Evolutionary conservation across 345 rosid genomes (phyloP).

Genomic region (Toxicodendron radicans): DNA sequence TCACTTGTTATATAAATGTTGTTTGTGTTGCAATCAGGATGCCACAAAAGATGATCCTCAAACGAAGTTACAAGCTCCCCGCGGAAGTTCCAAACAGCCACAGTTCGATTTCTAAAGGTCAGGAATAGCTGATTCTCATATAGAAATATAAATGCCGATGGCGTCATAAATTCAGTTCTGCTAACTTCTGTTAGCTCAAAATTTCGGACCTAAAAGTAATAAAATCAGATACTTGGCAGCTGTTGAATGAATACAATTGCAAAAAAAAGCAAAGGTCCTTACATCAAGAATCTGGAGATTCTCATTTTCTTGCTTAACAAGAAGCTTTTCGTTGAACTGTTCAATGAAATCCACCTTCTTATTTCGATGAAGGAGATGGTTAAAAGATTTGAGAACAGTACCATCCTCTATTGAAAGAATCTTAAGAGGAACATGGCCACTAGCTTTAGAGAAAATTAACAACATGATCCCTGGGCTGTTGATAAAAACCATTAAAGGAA

Average conservation of each 20-base stretch:
- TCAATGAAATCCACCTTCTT: slow-evolving; percentile 66
- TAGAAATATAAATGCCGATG: slow-evolving; percentile 58
- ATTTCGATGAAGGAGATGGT: slow-evolving; percentile 59
- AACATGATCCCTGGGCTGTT: slow-evolving; percentile 64
- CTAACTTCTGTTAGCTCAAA: slow-evolving; percentile 51
- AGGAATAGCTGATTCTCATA: slow-evolving; percentile 59
- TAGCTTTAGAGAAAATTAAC: slow-evolving; percentile 43
- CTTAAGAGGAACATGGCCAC: slow-evolving; percentile 52
- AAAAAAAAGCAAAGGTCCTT: slow-evolving; percentile 24
- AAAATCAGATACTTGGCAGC: slow-evolving; percentile 17
- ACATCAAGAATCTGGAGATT: slow-evolving; percentile 69
- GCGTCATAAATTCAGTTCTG: slow-evolving; percentile 52
- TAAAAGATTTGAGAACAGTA: slow-evolving; percentile 54
- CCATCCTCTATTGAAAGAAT: slow-evolving; percentile 63
- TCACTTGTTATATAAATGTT: slow-evolving; percentile 74
- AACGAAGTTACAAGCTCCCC: slow-evolving; percentile 64
- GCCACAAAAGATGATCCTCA: slow-evolving; percentile 72
- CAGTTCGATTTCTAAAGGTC: slow-evolving; percentile 56
- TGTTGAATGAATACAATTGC: neutral
- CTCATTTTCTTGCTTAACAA: slow-evolving; percentile 64
- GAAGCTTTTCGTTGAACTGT: slow-evolving; percentile 65
- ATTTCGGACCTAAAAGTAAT: slow-evolving; percentile 44
- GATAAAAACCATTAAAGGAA: slow-evolving; percentile 6
- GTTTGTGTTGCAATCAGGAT: slow-evolving; percentile 77
- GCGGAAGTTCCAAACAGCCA: slow-evolving; percentile 77